Percentiles rank a stretch among this genome's conserved stretches.
Evolutionary conservation across 257 asterid species (phyloP).

Genomic region (Capsicum chinense): DNA sequence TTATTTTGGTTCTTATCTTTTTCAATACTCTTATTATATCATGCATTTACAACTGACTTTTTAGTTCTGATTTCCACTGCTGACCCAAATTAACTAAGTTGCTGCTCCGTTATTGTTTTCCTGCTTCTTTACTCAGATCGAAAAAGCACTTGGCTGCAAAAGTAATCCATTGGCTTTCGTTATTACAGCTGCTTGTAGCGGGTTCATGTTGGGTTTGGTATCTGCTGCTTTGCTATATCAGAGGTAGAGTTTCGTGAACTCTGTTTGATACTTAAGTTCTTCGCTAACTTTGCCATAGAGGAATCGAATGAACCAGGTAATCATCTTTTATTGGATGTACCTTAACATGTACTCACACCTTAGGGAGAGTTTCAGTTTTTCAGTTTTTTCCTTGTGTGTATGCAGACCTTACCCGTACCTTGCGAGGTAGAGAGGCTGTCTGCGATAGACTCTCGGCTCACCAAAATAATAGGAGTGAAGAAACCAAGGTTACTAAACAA

Average conservation of each 20-base stretch:
- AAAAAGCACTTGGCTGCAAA: conserved; percentile 87
- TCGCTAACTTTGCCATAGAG: not conserved
- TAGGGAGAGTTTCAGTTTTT: not conserved
- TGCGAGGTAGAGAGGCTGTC: too few relatives aligned
- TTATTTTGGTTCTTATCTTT: not conserved
- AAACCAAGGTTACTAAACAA: too few relatives aligned
- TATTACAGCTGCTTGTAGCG: conserved; percentile 98
- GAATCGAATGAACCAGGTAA: conserved; percentile 1
- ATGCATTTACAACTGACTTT: conserved; percentile 13
- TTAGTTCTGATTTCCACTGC: conserved; percentile 11
- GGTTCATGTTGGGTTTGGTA: conserved; percentile 83
- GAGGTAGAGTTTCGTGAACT: conserved; percentile 57
- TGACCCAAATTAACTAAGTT: not conserved
- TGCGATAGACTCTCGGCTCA: too few relatives aligned
- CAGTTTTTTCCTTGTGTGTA: not conserved
- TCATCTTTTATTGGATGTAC: not conserved
- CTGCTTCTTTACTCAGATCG: conserved; percentile 60
- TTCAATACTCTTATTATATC: conserved; percentile 2
- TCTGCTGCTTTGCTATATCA: conserved; percentile 87
- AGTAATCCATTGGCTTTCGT: conserved; percentile 88
- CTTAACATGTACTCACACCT: too few relatives aligned
- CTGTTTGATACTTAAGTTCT: not conserved
- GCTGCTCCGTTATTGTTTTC: not conserved
- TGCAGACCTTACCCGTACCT: too few relatives aligned
- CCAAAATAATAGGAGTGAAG: too few relatives aligned